A percentile compares a stretch with the other conserved stretches of the same genome.
Evolutionary conservation across 495 filamentous ascomycete genomes (phyloP).

Genomic region (Aspergillus baeticus): DNA sequence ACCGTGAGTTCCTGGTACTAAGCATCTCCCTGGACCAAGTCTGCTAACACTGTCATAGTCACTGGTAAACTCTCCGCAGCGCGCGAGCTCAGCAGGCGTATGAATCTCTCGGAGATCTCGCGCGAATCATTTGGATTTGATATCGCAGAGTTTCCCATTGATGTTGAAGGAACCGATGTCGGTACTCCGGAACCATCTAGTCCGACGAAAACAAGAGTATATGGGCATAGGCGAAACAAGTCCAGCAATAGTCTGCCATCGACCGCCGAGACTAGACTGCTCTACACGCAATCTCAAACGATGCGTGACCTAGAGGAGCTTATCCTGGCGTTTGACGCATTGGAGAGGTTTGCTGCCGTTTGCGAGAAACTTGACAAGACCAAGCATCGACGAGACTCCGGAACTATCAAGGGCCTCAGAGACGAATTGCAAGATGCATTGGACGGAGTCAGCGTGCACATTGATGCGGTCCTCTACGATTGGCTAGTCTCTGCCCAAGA

Average conservation of each 20-base stretch:
- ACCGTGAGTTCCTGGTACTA: constrained; percentile 26
- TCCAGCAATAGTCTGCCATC: constrained; percentile 16
- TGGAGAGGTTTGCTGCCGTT: constrained; percentile 57
- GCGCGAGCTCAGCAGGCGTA: constrained; percentile 52
- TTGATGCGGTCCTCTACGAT: constrained; percentile 40
- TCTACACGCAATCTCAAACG: constrained; percentile 57
- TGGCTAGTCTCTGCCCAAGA: constrained; percentile 35
- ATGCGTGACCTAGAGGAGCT: constrained; percentile 74
- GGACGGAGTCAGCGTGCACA: constrained; percentile 29
- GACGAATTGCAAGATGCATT: constrained; percentile 33
- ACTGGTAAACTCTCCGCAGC: constrained; percentile 62
- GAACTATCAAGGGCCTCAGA: constrained; percentile 32
- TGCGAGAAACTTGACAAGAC: constrained; percentile 45
- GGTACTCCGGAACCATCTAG: constrained; percentile 28
- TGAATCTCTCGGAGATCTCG: constrained; percentile 42
- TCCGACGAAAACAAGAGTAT: constrained; percentile 31
- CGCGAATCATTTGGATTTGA: constrained; percentile 43
- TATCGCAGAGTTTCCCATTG: constrained; percentile 30
- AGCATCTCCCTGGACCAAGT: not conserved
- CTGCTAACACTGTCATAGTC: constrained; percentile 17
- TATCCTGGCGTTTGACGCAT: constrained; percentile 60
- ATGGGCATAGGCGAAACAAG: constrained; percentile 20
- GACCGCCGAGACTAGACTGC: constrained; percentile 18
- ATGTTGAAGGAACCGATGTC: constrained; percentile 24
- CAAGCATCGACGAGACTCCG: constrained; percentile 35